Conservation (phyloP, 345 rosid genomes). For the sweet orange (Citrus sinensis) region DNA sequence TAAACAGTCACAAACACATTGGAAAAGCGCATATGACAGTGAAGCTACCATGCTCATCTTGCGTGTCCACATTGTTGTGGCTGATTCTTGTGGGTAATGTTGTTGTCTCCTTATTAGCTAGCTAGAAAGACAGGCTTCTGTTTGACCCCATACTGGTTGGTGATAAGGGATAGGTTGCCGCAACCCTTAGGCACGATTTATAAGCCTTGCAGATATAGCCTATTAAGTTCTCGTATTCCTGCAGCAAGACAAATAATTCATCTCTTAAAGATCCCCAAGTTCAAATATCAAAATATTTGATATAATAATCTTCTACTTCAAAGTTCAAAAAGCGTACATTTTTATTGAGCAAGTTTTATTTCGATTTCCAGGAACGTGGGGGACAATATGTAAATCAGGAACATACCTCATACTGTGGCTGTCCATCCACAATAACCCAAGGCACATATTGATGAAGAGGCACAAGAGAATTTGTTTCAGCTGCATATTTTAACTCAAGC, state of each 20-base stretch:
- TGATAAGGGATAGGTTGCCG: conserved; percentile 27
- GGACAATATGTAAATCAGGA: too few relatives aligned
- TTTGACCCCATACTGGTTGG: conserved; percentile 1
- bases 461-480: too few relatives aligned
- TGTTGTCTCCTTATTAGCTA: conserved; percentile 34
- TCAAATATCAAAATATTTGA: neutral
- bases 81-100: conserved; percentile 13
- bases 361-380: too few relatives aligned
- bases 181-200: conserved; percentile 44
- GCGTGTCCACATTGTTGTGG: conserved; percentile 20
- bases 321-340: too few relatives aligned
- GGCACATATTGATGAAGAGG: too few relatives aligned
- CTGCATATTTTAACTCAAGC: too few relatives aligned
- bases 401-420: too few relatives aligned
- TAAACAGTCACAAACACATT: neutral
- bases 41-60: conserved; percentile 18
- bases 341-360: too few relatives aligned
- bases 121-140: conserved; percentile 28
- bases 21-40: neutral
- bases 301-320: neutral
- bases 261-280: neutral
- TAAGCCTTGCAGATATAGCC: too few relatives aligned
- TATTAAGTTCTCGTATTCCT: too few relatives aligned
- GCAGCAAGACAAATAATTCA: neutral
- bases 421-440: too few relatives aligned